Conservation (phyloP, 176 grass and related monocot genomes). For the Olyra latifolia region DNA sequence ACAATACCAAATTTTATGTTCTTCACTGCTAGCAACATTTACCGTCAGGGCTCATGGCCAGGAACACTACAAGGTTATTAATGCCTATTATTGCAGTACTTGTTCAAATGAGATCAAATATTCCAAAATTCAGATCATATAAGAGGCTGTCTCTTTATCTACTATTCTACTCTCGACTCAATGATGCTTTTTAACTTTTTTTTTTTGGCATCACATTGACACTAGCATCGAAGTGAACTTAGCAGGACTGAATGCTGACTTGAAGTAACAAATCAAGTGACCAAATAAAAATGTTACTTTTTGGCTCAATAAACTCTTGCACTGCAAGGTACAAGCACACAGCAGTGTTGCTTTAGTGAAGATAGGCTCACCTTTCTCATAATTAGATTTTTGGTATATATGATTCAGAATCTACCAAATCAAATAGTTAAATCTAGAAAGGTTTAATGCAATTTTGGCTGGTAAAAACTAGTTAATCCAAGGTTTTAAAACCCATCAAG, state of each 20-base stretch:
- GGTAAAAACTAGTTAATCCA: neutral
- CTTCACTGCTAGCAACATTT: constrained; percentile 28
- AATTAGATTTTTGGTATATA: neutral
- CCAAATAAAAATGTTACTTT: neutral
- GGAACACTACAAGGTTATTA: neutral
- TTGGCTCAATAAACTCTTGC: neutral
- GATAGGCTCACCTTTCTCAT: neutral
- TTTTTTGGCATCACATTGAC: neutral
- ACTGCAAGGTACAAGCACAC: neutral
- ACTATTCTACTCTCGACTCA: neutral
- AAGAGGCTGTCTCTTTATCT: neutral
- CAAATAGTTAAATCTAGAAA: neutral
- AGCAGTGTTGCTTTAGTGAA: neutral
- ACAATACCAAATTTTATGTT: neutral
- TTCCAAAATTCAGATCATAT: neutral
- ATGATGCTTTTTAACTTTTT: neutral
- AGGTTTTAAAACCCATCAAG: neutral
- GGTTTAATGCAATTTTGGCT: neutral
- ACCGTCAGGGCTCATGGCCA: neutral
- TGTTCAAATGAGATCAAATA: constrained; percentile 13
- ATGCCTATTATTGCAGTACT: neutral
- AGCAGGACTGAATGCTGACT: neutral
- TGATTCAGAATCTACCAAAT: neutral
- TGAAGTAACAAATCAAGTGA: neutral
- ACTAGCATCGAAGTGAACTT: neutral